Evolutionary conservation across 1,284 basidiomycete genomes (phyloP), one percentile per base, ranked within the genome.

Genomic region (Ganoderma resinaceum): DNA sequence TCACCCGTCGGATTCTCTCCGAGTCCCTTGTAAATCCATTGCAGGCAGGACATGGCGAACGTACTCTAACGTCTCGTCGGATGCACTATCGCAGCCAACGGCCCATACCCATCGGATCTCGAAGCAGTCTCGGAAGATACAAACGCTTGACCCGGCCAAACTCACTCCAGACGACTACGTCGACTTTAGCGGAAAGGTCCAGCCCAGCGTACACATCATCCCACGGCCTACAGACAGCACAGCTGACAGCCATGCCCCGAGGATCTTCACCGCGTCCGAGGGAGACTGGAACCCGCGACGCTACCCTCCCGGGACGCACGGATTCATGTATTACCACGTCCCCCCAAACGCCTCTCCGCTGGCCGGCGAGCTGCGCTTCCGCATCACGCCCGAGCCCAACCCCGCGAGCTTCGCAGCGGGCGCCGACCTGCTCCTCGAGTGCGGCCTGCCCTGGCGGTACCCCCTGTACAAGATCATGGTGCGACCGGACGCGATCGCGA

Each of bases 161-260:
- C 67, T 80, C 5, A 61, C 60, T n/a, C 72, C 80, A 7, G 78
- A 73, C 14, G 80, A 77, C 64, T 69, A 40, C 18, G 14, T 59
- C 29, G 77, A 76, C 52, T 53, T 53, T 61, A 74, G 77, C 52
- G n/a, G 7, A 23, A 40, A 40, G 38, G 38, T 16, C 18, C 18
- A 43, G 16, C 42, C 42, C 42, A 18, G 3, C n/a, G 18, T 43
- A 7, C 18, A 20, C 42, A 20, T 43, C 46, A 46, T 42, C n/a
- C n/a, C n/a, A n/a, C n/a, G n/a, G n/a, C n/a, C n/a, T n/a, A n/a
- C n/a, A n/a, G n/a, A n/a, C n/a, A n/a, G n/a, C n/a, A n/a, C n/a
- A n/a, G n/a, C n/a, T n/a, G n/a, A n/a, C n/a, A n/a, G n/a, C n/a
- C n/a, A n/a, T n/a, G n/a, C n/a, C n/a, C n/a, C n/a, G n/a, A n/a